Evolutionary conservation across 805 yeast genomes (phyloP).

Genomic region (Grigorovia transvaalensis): DNA sequence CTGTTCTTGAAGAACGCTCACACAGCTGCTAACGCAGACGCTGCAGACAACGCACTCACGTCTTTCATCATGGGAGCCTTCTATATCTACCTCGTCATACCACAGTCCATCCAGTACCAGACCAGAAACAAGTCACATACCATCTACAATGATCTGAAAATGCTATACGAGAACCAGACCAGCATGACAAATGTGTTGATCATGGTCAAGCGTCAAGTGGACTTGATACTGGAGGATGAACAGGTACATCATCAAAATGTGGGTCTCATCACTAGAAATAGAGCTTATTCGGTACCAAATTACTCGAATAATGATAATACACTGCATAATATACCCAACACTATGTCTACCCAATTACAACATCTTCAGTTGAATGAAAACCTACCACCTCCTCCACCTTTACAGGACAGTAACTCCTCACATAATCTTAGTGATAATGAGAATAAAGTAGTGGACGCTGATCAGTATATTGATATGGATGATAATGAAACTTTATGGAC

Average conservation of each 20-base stretch:
- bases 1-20: constrained; percentile 18
- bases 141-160: constrained; percentile 29
- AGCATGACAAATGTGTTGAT: constrained; percentile 33
- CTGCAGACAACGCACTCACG: constrained; percentile 21
- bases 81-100: constrained; percentile 30
- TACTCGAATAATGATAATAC: not conserved
- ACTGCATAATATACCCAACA: not conserved
- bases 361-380: too few relatives aligned
- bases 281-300: constrained; percentile 28
- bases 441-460: not conserved
- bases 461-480: constrained; percentile 10
- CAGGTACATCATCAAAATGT: constrained; percentile 8
- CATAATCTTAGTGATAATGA: not conserved
- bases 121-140: constrained; percentile 32
- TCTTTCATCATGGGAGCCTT: constrained; percentile 31
- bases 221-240: constrained; percentile 18
- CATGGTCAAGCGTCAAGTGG: constrained; percentile 28
- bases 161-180: constrained; percentile 28
- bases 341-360: too few relatives aligned
- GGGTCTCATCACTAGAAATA: constrained; percentile 14
- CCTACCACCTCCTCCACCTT: too few relatives aligned
- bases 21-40: constrained; percentile 4
- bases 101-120: constrained; percentile 33
- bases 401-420: not conserved
- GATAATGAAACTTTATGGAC: constrained; percentile 27